phyloP scores from a whole-genome alignment of 192 early-diverging fungal genomes.

The Umbelopsis vinacea region DNA sequence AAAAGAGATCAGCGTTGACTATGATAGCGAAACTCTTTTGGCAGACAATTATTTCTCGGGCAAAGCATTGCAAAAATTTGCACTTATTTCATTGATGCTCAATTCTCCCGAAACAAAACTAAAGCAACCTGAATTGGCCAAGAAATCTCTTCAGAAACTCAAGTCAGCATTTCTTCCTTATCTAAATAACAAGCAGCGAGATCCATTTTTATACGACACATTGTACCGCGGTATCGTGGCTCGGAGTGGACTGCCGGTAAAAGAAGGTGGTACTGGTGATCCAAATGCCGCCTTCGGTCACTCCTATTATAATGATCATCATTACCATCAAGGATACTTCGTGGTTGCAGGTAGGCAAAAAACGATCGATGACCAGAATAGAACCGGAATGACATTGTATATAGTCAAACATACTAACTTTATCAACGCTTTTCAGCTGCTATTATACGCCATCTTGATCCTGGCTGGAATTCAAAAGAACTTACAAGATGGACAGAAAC shows the following conservation, averaged over 20 bases:
- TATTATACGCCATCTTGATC: slow-evolving; percentile 41
- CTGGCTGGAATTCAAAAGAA: slow-evolving; percentile 31
- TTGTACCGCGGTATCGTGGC: slow-evolving; percentile 41
- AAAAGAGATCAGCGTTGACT: slow-evolving; percentile 28
- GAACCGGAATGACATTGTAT: not conserved
- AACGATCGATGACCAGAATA: not conserved
- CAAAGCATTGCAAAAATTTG: slow-evolving; percentile 44
- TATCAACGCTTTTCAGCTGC: slow-evolving; percentile 28
- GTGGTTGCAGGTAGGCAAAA: slow-evolving; percentile 31
- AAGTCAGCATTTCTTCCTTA: slow-evolving; percentile 34
- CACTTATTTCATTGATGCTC: slow-evolving; percentile 38
- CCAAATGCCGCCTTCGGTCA: slow-evolving; percentile 40
- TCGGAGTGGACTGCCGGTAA: slow-evolving; percentile 29
- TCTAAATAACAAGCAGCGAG: slow-evolving; percentile 34
- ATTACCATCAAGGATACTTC: slow-evolving; percentile 47
- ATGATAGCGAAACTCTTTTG: slow-evolving; percentile 32
- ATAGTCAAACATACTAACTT: not conserved
- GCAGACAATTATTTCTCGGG: slow-evolving; percentile 45
- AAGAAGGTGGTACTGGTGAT: slow-evolving; percentile 39
- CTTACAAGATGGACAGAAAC: slow-evolving; percentile 38
- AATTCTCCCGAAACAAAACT: slow-evolving; percentile 34
- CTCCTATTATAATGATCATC: slow-evolving; percentile 46
- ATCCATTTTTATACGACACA: slow-evolving; percentile 35
- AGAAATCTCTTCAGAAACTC: slow-evolving; percentile 28
- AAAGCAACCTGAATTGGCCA: slow-evolving; percentile 30